Conservation (phyloP, 1,284 basidiomycete species). For the Trichosporon faecale region DNA sequence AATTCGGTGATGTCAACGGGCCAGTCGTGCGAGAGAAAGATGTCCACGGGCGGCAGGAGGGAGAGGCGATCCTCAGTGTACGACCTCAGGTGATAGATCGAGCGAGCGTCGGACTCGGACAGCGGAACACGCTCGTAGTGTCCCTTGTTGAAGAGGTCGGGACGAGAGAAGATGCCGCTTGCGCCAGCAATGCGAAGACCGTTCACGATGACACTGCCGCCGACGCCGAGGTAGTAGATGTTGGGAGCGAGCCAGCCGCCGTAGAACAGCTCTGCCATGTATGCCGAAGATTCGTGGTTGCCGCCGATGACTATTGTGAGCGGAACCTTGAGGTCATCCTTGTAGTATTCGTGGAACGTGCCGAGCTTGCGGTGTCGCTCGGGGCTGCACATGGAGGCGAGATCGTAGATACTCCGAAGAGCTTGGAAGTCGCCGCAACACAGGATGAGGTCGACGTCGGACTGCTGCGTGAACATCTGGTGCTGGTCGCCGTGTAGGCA, state of each 20-base stretch:
- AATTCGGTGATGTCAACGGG: slow-evolving; percentile 78
- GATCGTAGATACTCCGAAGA: slow-evolving; percentile 76
- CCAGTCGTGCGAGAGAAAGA: slow-evolving; percentile 97
- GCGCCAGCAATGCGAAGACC: slow-evolving; percentile 81
- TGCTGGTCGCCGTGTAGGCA: background rate
- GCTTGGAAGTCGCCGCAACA: slow-evolving; percentile 87
- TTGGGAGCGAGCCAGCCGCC: slow-evolving; percentile 95
- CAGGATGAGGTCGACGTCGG: slow-evolving; percentile 74
- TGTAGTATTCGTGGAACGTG: slow-evolving; percentile 86
- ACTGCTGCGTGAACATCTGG: slow-evolving; percentile 44
- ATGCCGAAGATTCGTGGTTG: slow-evolving; percentile 95
- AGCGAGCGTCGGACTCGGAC: slow-evolving; percentile 66
- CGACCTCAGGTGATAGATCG: slow-evolving; percentile 72
- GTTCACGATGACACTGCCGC: slow-evolving; percentile 82
- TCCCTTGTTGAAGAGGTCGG: slow-evolving; percentile 63
- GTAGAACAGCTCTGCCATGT: slow-evolving; percentile 94
- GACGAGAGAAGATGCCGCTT: slow-evolving; percentile 84
- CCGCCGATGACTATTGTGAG: slow-evolving; percentile 95
- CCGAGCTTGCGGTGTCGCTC: slow-evolving; percentile 80
- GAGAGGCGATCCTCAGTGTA: background rate
- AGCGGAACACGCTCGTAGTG: slow-evolving; percentile 59
- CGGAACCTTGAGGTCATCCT: slow-evolving; percentile 73
- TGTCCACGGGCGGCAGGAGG: slow-evolving; percentile 27
- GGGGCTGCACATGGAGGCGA: slow-evolving; percentile 86
- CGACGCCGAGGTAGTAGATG: slow-evolving; percentile 92